Evolutionary conservation across 164 flowering plant species (phyloP).

Genomic region (Echeveria elegans): DNA sequence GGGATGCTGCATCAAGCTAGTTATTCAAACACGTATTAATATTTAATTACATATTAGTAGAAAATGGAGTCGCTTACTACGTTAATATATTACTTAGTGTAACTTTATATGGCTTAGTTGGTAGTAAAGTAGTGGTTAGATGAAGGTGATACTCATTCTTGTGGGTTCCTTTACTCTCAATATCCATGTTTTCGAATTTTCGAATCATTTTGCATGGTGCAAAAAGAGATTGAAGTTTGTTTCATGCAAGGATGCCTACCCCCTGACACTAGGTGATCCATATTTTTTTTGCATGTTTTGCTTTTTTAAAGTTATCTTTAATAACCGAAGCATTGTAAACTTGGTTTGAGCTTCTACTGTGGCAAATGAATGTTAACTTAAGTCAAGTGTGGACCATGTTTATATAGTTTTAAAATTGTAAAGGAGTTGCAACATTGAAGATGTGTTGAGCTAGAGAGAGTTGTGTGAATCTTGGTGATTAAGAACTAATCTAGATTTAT

Average conservation of each 20-base stretch:
- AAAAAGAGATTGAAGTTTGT: not conserved
- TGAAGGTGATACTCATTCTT: not conserved
- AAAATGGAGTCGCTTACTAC: not conserved
- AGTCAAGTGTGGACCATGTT: slow-evolving; percentile 2
- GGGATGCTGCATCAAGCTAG: not conserved
- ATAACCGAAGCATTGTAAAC: not conserved
- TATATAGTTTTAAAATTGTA: not conserved
- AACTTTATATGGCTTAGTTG: not conserved
- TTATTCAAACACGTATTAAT: not conserved
- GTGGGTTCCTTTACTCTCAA: not conserved
- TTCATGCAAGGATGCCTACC: slow-evolving; percentile 2
- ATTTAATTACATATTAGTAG: not conserved
- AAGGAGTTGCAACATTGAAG: not conserved
- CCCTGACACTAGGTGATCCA: not conserved
- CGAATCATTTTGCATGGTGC: not conserved
- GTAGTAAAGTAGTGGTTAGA: slow-evolving; percentile 1
- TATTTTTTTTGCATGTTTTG: not conserved
- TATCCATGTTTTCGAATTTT: not conserved
- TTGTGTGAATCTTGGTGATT: not conserved
- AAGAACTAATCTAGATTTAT: not conserved
- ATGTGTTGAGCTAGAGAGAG: not conserved
- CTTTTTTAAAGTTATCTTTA: not conserved
- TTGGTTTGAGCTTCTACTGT: not conserved
- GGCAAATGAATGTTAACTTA: not conserved
- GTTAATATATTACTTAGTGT: not conserved